Conservation (phyloP, 306 rosid genomes). For the Gastrolobium bilobum region DNA sequence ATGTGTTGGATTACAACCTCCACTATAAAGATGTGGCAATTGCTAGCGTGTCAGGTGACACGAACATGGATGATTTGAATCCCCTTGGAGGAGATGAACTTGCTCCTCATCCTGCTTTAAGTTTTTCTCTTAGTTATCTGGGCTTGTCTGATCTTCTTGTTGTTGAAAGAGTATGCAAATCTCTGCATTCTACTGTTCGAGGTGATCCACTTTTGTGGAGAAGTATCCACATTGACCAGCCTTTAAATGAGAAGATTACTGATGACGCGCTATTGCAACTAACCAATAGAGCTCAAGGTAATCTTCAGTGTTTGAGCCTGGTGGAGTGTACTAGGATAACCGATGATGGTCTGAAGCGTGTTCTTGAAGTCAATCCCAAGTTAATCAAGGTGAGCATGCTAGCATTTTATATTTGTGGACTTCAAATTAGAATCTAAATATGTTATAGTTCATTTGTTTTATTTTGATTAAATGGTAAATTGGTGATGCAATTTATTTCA, state of each 20-base stretch:
- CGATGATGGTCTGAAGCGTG: conserved; percentile 81
- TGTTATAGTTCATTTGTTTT: conserved; percentile 20
- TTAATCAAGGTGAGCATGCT: conserved; percentile 71
- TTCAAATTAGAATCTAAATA: conserved; percentile 22
- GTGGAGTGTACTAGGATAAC: conserved; percentile 87
- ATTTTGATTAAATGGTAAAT: conserved; percentile 19
- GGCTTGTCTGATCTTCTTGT: conserved; percentile 75
- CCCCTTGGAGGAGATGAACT: conserved; percentile 51
- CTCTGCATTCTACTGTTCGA: conserved; percentile 65
- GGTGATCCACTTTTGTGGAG: conserved; percentile 83
- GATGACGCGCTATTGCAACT: conserved; percentile 83
- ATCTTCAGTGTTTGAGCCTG: conserved; percentile 81
- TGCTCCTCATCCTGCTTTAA: conserved; percentile 65
- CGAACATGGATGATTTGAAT: conserved; percentile 39
- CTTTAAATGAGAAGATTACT: conserved; percentile 84
- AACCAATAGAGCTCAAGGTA: conserved; percentile 74
- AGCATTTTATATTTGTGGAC: conserved; percentile 1
- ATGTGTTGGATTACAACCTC: conserved; percentile 22
- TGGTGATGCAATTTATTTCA: conserved; percentile 1
- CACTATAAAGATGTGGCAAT: conserved; percentile 38
- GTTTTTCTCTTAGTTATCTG: conserved; percentile 66
- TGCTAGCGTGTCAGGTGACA: conserved; percentile 46
- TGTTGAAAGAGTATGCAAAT: conserved; percentile 75
- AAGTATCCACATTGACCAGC: conserved; percentile 75
- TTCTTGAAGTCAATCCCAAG: conserved; percentile 81